A percentile compares a stretch with the other conserved stretches of the same genome.
Evolutionary conservation across 352 stramenopile species (phyloP).

Genomic region (Pythium phragmiticola): DNA sequence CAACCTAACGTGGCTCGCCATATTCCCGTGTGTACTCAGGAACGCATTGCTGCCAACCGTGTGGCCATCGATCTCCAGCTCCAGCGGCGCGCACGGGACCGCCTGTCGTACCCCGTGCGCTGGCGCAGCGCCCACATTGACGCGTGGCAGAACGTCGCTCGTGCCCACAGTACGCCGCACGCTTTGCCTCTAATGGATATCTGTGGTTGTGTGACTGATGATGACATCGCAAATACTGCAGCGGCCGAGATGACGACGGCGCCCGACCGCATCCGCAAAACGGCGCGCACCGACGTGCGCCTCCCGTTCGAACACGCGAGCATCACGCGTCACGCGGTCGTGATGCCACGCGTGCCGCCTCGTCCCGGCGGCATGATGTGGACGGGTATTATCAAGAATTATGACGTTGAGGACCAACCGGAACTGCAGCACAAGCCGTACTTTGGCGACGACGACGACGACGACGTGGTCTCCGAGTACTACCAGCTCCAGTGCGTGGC

Average conservation of each 20-base stretch:
- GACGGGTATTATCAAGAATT: constrained; percentile 82
- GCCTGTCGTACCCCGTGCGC: constrained; percentile 31
- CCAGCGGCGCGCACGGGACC: constrained; percentile 22
- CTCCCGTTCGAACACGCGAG: constrained; percentile 30
- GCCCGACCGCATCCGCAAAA: constrained; percentile 29
- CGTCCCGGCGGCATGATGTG: constrained; percentile 71
- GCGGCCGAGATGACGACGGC: constrained; percentile 42
- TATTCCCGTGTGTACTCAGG: constrained; percentile 26
- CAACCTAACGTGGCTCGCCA: background rate
- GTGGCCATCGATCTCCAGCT: constrained; percentile 41
- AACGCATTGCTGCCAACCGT: constrained; percentile 60
- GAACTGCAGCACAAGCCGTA: constrained; percentile 69
- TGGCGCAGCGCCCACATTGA: constrained; percentile 30
- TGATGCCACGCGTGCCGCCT: constrained; percentile 50
- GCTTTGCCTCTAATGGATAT: background rate
- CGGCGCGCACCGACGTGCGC: constrained; percentile 19
- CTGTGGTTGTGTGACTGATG: constrained; percentile 1
- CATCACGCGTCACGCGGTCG: constrained; percentile 35
- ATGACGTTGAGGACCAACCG: constrained; percentile 84
- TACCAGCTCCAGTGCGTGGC: constrained; percentile 77
- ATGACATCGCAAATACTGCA: constrained; percentile 7
- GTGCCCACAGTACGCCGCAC: constrained; percentile 43
- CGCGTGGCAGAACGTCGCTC: constrained; percentile 41
- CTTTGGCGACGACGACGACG: constrained; percentile 81
- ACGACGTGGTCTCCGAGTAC: constrained; percentile 81